Evolutionary conservation across 805 yeast genomes (phyloP), one percentile per base, ranked within the genome.

Genomic region (Pichia phayaonensis): DNA sequence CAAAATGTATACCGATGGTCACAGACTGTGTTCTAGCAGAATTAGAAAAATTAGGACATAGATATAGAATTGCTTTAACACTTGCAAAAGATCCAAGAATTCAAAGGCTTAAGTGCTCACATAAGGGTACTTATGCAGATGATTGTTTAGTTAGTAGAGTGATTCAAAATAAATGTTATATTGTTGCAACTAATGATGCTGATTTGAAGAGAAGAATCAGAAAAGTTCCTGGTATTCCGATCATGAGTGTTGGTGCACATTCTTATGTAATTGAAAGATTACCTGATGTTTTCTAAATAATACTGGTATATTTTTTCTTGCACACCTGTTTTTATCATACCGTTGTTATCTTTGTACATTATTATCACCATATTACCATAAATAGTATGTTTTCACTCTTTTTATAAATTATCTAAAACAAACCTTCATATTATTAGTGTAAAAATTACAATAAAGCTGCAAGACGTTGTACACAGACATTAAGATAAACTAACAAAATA

Each of bases 1-100:
- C 99, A 43, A 89, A 94, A 64, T 90, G 97, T 73, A 88, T 92
- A 45, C 98, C 98, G 13, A 79, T 90, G 46, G 84, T 94, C 42
- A 94, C 99, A 3, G 99, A 94, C 68, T 94, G 99, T 72, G 99
- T 94, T 22, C 80, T 94, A 84, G 99, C 99, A 0, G 99, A 94
- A 73, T 74, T 94, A 67, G 99, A 94, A 62, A 94, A 94, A 65
- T 73, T 94, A 52, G 99, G 99, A 0, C 96, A 96, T 27, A 88
- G 84, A 65, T 94, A 86, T 68, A 77, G 98, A 63, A 94, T 94
- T 56, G 99, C 99, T 0, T 74, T 94, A 57, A 82, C 85, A 52
- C 72, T 94, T 62, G 99, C 99, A 22, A 85, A 87, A 58, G 99
- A 94, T 65, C 97, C 97, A 42, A 75, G 98, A 61, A 84, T 94